Base-by-base conservation (phyloP, 139 green algal genomes). In the Coelastrella sp. region DNA sequence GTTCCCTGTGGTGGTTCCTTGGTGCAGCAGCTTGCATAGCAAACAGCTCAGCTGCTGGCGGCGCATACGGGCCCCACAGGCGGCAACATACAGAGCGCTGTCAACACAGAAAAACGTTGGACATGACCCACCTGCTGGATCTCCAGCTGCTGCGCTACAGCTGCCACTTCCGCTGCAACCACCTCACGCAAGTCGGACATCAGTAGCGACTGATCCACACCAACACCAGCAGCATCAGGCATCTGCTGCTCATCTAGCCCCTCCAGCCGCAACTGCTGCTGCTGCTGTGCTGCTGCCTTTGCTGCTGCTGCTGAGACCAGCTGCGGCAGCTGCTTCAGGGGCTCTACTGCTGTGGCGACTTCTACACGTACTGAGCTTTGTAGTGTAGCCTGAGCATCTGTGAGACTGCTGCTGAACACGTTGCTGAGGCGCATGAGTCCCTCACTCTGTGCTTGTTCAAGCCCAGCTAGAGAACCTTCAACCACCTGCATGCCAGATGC, bases 381-480 rank as follows among this genome's bases (percentile, higher is more conserved):
- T 80, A 95, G 91, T 5, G 75, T 83, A n/a, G 90, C 87, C 85
- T 95, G 91, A 64, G 93, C 93, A 80, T 94, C 93, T 56, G 90
- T 86, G 80, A 95, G 80, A 5, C 87, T 91, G 57, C 58, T 85
- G 88, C 80, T 93, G 75, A 95, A 56, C 68, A 19, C 85, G 61
- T 92, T 88, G 76, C 78, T 88, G 32, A 95, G 90, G 11, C 93
- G 92, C 54, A 89, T 90, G 54, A 94, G 86, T 4, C 87, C 83
- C 89, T 95, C 93, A 57, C 78, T 84, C 80, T 94, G 92, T 3
- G 92, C 86, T 66, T 92, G 89, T 89, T 95, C 93, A 86, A 95
- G 93, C 0, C 93, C 93, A 16, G 92, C 89, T 54, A 95, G 80
- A 0, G 90, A 93, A 8, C 93, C 93, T 89, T 95, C 92, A 57